phyloP scores from a whole-genome alignment of 2,329 filamentous ascomycete species.

The Ambrosiella cleistominuta region DNA sequence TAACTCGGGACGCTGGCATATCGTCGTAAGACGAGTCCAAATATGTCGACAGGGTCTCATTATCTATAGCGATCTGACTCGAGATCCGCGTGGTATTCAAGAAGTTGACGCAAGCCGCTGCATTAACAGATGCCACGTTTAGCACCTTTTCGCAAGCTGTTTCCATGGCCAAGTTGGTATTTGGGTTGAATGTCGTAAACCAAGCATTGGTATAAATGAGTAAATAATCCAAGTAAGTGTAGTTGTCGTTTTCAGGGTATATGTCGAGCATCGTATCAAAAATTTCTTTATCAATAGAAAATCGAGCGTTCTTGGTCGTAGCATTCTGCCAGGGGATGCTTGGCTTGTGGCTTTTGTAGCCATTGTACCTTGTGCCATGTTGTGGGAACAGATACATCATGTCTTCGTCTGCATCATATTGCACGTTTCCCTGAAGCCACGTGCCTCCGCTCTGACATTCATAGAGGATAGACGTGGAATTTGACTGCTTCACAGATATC shows the following conservation, averaged over 20 bases:
- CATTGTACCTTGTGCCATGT: neutral
- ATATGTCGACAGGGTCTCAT: too few relatives aligned
- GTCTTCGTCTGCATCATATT: neutral
- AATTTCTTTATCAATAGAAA: neutral
- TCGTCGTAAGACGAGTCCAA: too few relatives aligned
- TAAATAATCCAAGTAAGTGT: neutral
- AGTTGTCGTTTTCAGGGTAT: neutral
- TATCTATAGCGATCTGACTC: too few relatives aligned
- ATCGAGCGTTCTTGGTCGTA: neutral
- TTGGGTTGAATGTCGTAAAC: too few relatives aligned
- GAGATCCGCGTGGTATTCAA: too few relatives aligned
- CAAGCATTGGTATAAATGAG: neutral
- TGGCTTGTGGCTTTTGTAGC: neutral
- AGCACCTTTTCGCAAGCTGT: too few relatives aligned
- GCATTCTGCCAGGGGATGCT: neutral
- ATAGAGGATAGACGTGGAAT: neutral
- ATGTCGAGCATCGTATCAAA: neutral
- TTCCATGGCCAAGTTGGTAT: too few relatives aligned
- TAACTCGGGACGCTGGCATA: too few relatives aligned
- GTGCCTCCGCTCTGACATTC: neutral
- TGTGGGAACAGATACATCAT: neutral
- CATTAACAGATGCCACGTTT: too few relatives aligned
- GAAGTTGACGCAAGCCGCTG: too few relatives aligned
- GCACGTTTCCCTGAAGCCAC: neutral
- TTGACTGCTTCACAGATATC: too few relatives aligned